Conservation (phyloP, 768 basidiomycete species). For the Suillus fuscotomentosus region DNA sequence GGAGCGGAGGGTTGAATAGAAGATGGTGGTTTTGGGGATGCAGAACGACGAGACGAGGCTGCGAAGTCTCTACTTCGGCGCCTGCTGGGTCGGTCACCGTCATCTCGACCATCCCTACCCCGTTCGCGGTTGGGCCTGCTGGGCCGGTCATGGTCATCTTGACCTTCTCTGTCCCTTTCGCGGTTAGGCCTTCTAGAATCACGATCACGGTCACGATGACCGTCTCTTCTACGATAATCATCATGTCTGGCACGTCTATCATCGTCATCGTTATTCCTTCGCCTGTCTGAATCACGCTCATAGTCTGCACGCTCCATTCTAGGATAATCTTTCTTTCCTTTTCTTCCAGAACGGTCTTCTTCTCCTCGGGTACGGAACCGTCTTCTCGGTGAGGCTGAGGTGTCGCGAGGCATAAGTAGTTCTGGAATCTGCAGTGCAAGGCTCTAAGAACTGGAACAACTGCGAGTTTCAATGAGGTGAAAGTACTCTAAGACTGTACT, state of each 20-base stretch:
- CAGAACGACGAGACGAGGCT: conserved; percentile 49
- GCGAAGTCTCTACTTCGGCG: conserved; percentile 30
- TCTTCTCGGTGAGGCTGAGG: conserved; percentile 7
- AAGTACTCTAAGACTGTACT: no score
- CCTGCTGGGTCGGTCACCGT: conserved; percentile 28
- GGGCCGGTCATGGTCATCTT: conserved; percentile 32
- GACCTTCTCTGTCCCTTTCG: conserved; percentile 43
- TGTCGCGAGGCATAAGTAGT: conserved; percentile 1
- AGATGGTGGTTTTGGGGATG: conserved; percentile 48
- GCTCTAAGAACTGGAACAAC: neutral
- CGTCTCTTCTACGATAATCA: conserved; percentile 11
- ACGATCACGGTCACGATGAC: conserved; percentile 10
- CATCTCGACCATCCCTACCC: conserved; percentile 39
- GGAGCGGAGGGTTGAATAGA: conserved; percentile 29
- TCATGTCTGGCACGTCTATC: conserved; percentile 9
- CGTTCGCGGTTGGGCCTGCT: conserved; percentile 31
- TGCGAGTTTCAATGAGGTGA: neutral
- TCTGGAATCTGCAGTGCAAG: neutral
- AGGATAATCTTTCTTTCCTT: conserved; percentile 9
- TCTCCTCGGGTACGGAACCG: conserved; percentile 9
- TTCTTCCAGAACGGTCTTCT: conserved; percentile 14
- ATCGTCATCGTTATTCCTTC: conserved; percentile 23
- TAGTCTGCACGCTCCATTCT: conserved; percentile 2
- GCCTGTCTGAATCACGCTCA: conserved; percentile 13
- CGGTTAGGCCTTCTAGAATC: conserved; percentile 33